Conservation (phyloP, 495 filamentous ascomycete species). For the Penicillium maclennaniae region DNA sequence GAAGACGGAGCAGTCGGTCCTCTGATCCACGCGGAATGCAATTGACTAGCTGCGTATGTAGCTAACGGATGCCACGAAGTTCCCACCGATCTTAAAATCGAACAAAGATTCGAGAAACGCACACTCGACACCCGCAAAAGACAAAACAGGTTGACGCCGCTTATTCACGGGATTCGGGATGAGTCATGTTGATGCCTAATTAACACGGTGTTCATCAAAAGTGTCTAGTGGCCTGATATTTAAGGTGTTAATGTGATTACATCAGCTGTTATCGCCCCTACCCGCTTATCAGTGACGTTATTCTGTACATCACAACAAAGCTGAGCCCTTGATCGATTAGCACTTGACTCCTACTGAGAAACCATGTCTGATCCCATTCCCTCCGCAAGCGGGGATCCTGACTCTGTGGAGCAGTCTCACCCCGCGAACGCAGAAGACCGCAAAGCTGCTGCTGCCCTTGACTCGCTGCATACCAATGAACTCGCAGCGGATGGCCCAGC, state of each 20-base stretch:
- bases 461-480: constrained; percentile 68
- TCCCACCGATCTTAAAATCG: neutral
- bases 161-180: constrained; percentile 23
- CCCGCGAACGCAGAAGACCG: constrained; percentile 78
- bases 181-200: constrained; percentile 20
- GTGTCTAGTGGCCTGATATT: neutral
- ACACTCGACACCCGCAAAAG: constrained; percentile 6
- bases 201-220: constrained; percentile 1
- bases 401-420: constrained; percentile 52
- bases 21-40: neutral
- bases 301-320: neutral
- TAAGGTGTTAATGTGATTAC: neutral
- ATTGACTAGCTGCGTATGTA: neutral
- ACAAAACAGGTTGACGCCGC: constrained; percentile 4
- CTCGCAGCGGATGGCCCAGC: constrained; percentile 38
- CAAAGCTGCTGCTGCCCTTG: constrained; percentile 84
- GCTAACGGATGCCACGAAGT: neutral
- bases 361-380: constrained; percentile 62
- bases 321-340: neutral
- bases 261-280: constrained; percentile 2
- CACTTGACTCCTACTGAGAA: neutral
- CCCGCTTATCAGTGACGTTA: constrained; percentile 13
- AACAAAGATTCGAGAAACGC: constrained; percentile 6
- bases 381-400: constrained; percentile 64
- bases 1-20: neutral